These are phyloP conservation scores for Aureobasidium lini DNA, from an alignment of 2,329 filamentous ascomycete species.

Conservation along the genomic window DNA sequence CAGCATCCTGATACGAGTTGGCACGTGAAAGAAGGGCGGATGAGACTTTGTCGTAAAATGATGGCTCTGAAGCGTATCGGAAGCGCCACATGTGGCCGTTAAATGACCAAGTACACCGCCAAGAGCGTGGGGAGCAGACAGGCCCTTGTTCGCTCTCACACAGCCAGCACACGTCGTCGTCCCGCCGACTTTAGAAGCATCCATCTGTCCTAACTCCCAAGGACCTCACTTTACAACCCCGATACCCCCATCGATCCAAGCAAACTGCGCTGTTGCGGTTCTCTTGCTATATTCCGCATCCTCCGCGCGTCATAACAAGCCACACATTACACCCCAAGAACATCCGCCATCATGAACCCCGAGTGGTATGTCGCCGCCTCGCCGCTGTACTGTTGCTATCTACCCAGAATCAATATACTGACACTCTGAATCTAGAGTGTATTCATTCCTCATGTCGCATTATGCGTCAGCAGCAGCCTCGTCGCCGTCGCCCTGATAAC, in stretches of 20 bases:
- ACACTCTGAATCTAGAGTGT: background rate
- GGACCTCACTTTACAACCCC: background rate
- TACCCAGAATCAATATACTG: background rate
- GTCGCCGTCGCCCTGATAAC: background rate
- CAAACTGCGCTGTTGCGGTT: background rate
- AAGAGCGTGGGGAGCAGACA: background rate
- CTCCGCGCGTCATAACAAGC: conserved; percentile 10
- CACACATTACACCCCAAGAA: background rate
- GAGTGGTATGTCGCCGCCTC: conserved; percentile 64
- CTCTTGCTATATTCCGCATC: background rate
- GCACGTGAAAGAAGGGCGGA: background rate
- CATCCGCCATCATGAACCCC: conserved; percentile 66
- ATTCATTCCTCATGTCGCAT: background rate
- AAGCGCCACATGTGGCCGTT: conserved; percentile 4
- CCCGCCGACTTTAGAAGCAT: background rate
- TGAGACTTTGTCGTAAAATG: background rate
- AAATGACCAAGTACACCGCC: conserved; percentile 2
- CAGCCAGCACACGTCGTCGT: conserved; percentile 5
- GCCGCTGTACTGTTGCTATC: conserved; percentile 16
- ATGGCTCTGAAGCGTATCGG: background rate
- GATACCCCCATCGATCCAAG: background rate
- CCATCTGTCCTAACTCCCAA: background rate
- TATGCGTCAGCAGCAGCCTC: too few species aligned
- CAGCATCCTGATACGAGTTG: background rate
- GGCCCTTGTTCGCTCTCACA: conserved; percentile 9